Evolutionary conservation across 2,329 filamentous ascomycete genomes (phyloP).

Genomic region (Aspergillus luchuensis): DNA sequence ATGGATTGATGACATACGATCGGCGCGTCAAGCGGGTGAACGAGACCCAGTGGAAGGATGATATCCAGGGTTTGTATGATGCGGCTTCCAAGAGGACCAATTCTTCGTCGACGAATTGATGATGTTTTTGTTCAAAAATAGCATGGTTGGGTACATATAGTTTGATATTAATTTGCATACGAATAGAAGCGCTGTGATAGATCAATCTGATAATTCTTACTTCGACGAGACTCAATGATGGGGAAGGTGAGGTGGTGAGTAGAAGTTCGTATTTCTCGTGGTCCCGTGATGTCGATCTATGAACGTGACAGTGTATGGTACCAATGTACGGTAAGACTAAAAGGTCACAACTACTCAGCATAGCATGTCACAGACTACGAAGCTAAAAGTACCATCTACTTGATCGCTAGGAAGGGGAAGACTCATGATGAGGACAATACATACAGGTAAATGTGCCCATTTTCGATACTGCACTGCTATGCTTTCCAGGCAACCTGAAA

Average conservation of each 20-base stretch:
- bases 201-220: neutral
- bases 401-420: too few relatives aligned
- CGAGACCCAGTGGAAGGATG: conserved; percentile 59
- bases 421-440: too few relatives aligned
- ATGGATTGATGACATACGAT: conserved; percentile 71
- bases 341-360: neutral
- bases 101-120: conserved; percentile 5
- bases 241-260: neutral
- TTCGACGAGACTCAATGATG: neutral
- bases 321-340: neutral
- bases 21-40: conserved; percentile 60
- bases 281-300: neutral
- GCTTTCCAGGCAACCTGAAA: too few relatives aligned
- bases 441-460: too few relatives aligned
- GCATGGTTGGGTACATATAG: neutral
- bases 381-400: too few relatives aligned
- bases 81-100: conserved; percentile 46
- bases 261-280: neutral
- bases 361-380: neutral
- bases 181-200: neutral
- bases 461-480: too few relatives aligned
- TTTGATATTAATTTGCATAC: neutral
- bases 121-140: neutral
- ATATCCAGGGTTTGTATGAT: conserved; percentile 63
- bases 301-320: neutral